Base-by-base conservation (phyloP, 2,329 filamentous ascomycete species). In the Aspergillus bombycis region DNA sequence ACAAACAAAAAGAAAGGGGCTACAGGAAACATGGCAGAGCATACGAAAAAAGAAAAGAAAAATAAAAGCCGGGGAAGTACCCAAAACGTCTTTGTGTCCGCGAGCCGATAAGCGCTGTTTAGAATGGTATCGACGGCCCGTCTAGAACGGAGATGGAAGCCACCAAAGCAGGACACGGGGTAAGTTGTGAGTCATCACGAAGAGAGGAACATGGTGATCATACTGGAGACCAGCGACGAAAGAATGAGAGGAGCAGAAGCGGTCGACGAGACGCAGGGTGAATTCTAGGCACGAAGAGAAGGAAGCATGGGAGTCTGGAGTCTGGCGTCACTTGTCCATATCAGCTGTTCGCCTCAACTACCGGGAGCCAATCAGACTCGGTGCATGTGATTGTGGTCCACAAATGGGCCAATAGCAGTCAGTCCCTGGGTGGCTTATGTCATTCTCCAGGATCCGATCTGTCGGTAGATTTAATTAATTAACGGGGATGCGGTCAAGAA, bases 261-360 rank as follows among this genome's bases (percentile, higher is more conserved):
- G 55, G 61, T 65, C 46, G 67, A 65, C 56, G 53, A 63, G 56
- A 64, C 63, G 62, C 61, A 65, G 56, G 62, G 45, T 58, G 32
- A 54, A 62, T 43, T 50, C 58, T 60, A 63, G 45, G 63, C 57
- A 66, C 19, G 55, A 55, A 67, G 62, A 54, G 48, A 58, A 54
- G 43, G 57, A 34, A 23, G 32, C 36, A 43, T 52, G 34, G 46
- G 65, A 60, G 26, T 57, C 11, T 30, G 54, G 56, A 43, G 50
- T 63, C 68, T 71, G 70, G 68, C 70, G 70, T 72, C 70, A 72
- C 65, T 71, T 50, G 66, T 63, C 61, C 38, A 62, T 70, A 72
- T 72, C 70, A 71, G 66, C 68, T 70, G 68, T 62, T 62, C 62
- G 45, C 41, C 34, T 41, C 48, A 38, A 26, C 8, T 30, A 14